Evolutionary conservation across 1,284 basidiomycete species (phyloP).

Genomic region (Kalmanozyma brasiliensis): DNA sequence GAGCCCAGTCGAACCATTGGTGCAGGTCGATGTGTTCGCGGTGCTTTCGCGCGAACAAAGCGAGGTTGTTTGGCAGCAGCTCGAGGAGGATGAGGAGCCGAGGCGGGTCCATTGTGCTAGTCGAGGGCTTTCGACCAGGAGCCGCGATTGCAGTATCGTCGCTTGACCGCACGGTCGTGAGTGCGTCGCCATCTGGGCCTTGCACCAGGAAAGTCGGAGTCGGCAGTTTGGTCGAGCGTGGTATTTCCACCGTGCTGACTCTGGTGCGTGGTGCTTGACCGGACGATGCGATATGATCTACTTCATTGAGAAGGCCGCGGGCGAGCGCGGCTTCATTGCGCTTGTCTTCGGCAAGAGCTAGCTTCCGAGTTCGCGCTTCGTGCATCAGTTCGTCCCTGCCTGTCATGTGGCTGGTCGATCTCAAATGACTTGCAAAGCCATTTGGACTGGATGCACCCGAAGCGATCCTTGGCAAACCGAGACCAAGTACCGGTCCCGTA

Average conservation of each 20-base stretch:
- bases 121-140: not conserved
- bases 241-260: slow-evolving; percentile 2
- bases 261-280: slow-evolving; percentile 5
- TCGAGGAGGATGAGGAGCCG: slow-evolving; percentile 65
- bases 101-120: slow-evolving; percentile 38
- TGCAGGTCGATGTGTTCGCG: slow-evolving; percentile 43
- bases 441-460: not conserved
- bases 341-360: slow-evolving; percentile 28
- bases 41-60: slow-evolving; percentile 42
- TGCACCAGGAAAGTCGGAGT: slow-evolving; percentile 31
- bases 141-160: no score
- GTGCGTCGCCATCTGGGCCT: slow-evolving; percentile 20
- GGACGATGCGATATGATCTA: not conserved
- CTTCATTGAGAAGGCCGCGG: slow-evolving; percentile 15
- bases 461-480: slow-evolving; percentile 14
- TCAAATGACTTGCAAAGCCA: slow-evolving; percentile 20
- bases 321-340: slow-evolving; percentile 17
- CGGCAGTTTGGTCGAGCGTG: not conserved
- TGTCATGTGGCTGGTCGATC: slow-evolving; percentile 49
- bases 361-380: slow-evolving; percentile 27
- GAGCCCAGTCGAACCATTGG: slow-evolving; percentile 61
- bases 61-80: slow-evolving; percentile 58
- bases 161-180: not conserved
- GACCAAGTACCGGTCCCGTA: slow-evolving; percentile 9
- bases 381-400: slow-evolving; percentile 28